These are phyloP conservation scores for Syzygium malaccense DNA, from an alignment of 441 rosid species.

Conservation along the genomic window DNA sequence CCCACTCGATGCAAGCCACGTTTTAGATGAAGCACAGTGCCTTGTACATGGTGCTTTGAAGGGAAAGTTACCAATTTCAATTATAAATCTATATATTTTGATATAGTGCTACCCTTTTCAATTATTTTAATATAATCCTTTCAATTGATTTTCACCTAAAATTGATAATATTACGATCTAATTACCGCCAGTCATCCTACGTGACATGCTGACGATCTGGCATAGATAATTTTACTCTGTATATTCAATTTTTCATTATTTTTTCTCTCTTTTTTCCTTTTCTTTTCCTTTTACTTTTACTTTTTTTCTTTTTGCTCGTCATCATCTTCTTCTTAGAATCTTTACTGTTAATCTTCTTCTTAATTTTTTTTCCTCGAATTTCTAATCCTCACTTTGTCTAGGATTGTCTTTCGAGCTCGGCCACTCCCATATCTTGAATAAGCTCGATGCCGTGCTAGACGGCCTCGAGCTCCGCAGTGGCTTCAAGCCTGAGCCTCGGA, in stretches of 20 bases:
- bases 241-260: background rate
- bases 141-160: fast-evolving
- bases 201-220: fast-evolving
- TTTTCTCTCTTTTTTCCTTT: background rate
- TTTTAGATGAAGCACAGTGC: background rate
- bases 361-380: background rate
- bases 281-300: background rate
- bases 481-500: background rate
- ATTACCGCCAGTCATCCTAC: fast-evolving
- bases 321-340: background rate
- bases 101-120: fast-evolving
- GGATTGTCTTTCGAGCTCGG: background rate
- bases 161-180: background rate
- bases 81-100: background rate
- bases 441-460: background rate
- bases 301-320: too few species aligned
- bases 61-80: background rate
- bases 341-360: background rate
- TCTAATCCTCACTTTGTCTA: background rate
- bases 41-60: background rate
- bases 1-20: background rate
- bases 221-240: background rate
- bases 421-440: too few species aligned
- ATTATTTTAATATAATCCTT: fast-evolving
- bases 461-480: background rate